Conservation (phyloP, 805 yeast genomes). For the Maudiozyma turicensis region DNA sequence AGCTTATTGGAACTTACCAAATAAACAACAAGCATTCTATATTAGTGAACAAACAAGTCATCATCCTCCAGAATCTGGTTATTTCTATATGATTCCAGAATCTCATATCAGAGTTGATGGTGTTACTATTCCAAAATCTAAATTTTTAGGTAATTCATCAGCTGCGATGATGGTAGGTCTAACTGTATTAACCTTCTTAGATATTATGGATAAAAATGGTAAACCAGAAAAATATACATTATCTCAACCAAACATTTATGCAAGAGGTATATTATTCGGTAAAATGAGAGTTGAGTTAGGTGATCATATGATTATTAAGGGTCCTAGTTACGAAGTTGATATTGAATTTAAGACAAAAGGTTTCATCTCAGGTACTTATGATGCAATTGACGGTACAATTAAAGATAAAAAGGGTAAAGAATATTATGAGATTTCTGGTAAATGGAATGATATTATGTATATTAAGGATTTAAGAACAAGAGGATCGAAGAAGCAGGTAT, state of each 20-base stretch:
- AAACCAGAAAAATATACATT: slow-evolving; percentile 63
- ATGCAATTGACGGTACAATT: slow-evolving; percentile 72
- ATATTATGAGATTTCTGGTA: slow-evolving; percentile 66
- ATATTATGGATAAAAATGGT: slow-evolving; percentile 39
- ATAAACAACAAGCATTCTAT: slow-evolving; percentile 66
- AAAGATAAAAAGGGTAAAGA: slow-evolving; percentile 45
- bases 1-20: slow-evolving; percentile 85
- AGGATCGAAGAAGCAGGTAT: slow-evolving; percentile 35
- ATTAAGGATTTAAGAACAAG: slow-evolving; percentile 42
- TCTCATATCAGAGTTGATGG: slow-evolving; percentile 82
- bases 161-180: slow-evolving; percentile 96
- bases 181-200: slow-evolving; percentile 60
- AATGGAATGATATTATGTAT: slow-evolving; percentile 85
- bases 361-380: slow-evolving; percentile 84
- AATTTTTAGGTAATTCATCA: slow-evolving; percentile 88
- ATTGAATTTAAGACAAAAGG: slow-evolving; percentile 95
- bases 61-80: slow-evolving; percentile 96
- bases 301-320: slow-evolving; percentile 74
- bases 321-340: slow-evolving; percentile 56
- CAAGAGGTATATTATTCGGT: slow-evolving; percentile 88
- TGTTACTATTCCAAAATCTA: slow-evolving; percentile 73
- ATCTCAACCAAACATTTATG: slow-evolving; percentile 94
- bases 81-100: slow-evolving; percentile 79
- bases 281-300: slow-evolving; percentile 85
- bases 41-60: slow-evolving; percentile 93